Evolutionary conservation across 208 protist species (phyloP).

Genomic region (Trypanosoma scelopori): DNA sequence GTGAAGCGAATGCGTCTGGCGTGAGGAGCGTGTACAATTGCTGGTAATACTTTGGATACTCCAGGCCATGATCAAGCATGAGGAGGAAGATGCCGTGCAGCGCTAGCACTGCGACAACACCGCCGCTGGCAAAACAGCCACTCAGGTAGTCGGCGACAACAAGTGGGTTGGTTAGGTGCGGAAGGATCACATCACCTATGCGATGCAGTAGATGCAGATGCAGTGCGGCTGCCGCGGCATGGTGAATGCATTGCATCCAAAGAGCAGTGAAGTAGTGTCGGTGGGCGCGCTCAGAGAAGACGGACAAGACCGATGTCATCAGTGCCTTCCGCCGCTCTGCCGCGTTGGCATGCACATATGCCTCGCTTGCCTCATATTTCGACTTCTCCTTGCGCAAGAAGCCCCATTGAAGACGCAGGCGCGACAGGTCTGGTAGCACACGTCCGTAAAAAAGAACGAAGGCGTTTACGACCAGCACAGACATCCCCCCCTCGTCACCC

Average conservation of each 20-base stretch:
- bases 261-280: constrained; percentile 79
- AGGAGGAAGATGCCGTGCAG: constrained; percentile 87
- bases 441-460: constrained; percentile 78
- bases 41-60: constrained; percentile 91
- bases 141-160: constrained; percentile 86
- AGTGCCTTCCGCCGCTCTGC: constrained; percentile 67
- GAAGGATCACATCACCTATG: constrained; percentile 71
- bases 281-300: constrained; percentile 84
- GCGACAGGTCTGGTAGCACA: constrained; percentile 45
- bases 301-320: constrained; percentile 63
- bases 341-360: constrained; percentile 67
- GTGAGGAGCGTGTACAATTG: constrained; percentile 89
- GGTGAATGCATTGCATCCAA: constrained; percentile 74
- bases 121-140: constrained; percentile 81
- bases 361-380: constrained; percentile 53
- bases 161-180: constrained; percentile 80
- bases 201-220: constrained; percentile 83
- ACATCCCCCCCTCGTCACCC: constrained; percentile 4
- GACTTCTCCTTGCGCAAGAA: constrained; percentile 66
- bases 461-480: constrained; percentile 50
- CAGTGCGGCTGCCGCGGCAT: constrained; percentile 48
- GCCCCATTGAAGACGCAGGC: constrained; percentile 54
- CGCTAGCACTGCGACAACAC: constrained; percentile 82
- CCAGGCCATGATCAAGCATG: constrained; percentile 88
- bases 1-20: constrained; percentile 76